Evolutionary conservation across 805 yeast species (phyloP).

Genomic region (Ascoidea tarda): DNA sequence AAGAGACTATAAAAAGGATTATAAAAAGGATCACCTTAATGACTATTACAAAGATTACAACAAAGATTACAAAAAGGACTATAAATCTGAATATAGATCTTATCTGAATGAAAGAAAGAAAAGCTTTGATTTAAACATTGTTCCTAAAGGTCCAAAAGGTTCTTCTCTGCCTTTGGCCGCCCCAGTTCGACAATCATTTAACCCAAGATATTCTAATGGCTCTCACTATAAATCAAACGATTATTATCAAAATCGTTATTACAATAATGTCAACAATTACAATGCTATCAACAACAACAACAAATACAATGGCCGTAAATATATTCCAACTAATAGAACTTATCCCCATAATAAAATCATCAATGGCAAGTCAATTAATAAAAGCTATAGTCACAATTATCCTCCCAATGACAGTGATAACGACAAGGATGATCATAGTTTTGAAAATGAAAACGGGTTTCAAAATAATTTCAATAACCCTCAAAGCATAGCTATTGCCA

Average conservation of each 20-base stretch:
- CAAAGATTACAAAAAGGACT: neutral
- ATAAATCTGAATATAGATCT: neutral
- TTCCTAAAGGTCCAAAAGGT: constrained; percentile 10
- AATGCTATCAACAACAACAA: too few relatives aligned
- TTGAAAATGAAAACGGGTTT: neutral
- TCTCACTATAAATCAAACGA: too few relatives aligned
- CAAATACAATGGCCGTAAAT: too few relatives aligned
- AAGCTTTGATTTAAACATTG: constrained; percentile 2
- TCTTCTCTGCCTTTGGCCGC: too few relatives aligned
- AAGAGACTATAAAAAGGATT: neutral
- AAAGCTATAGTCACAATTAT: neutral
- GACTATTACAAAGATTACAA: neutral
- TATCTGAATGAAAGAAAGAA: neutral
- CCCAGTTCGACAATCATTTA: too few relatives aligned
- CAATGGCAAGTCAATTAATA: too few relatives aligned
- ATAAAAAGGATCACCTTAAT: neutral
- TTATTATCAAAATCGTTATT: too few relatives aligned
- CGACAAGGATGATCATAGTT: neutral
- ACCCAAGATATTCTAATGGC: too few relatives aligned
- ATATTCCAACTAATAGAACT: too few relatives aligned
- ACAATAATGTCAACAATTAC: too few relatives aligned
- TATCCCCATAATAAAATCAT: too few relatives aligned
- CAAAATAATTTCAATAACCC: neutral
- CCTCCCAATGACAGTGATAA: neutral
- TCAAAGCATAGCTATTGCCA: neutral